Evolutionary conservation across 164 flowering plant genomes (phyloP), one percentile per base, ranked within the genome.

Genomic region (Warburgia ugandensis): DNA sequence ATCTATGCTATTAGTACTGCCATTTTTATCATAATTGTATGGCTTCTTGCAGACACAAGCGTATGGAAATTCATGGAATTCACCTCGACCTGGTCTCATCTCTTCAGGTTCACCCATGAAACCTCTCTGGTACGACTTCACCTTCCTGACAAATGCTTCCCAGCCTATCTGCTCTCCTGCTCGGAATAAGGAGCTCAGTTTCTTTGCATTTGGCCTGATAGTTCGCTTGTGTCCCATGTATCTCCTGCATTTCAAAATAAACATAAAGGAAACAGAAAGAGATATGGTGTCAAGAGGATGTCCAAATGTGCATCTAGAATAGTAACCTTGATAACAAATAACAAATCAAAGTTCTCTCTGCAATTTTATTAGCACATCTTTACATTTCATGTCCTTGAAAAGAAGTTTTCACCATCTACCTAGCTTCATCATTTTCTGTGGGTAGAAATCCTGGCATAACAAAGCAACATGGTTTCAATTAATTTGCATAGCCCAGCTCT

Each of bases 31-130:
- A 25, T 25, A 16, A n/a, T 17, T 19, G 16, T 28, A n/a, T 50
- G 73, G 78, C 54, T 67, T 82, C 52, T 68, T 55, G 58, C 99
- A 94, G 40, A 94, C 68, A 61, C 99, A 94, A 1, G 97, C 54
- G 11, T 70, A 61, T 9, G 99, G 99, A 56, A 61, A 84, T 65
- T 94, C 99, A 35, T 79, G 90, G 58, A 94, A 89, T 33, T 89
- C 97, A 2, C 84, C 99, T 48, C 86, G 68, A 41, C 95, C 99
- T 21, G 73, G 75, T 69, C 70, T 81, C 77, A 82, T 74, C 71
- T 94, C 99, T 37, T 86, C 83, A 19, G 99, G 97, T 52, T 94
- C 99, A 27, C 99, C 99, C 85, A 94, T 84, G 69, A 86, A 94
- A 28, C 94, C 99, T 68, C 74, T 72, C 67, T 94, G 99, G 64